Base-by-base conservation (phyloP, 1,139 yeast genomes). In the Pichia cactophila region DNA sequence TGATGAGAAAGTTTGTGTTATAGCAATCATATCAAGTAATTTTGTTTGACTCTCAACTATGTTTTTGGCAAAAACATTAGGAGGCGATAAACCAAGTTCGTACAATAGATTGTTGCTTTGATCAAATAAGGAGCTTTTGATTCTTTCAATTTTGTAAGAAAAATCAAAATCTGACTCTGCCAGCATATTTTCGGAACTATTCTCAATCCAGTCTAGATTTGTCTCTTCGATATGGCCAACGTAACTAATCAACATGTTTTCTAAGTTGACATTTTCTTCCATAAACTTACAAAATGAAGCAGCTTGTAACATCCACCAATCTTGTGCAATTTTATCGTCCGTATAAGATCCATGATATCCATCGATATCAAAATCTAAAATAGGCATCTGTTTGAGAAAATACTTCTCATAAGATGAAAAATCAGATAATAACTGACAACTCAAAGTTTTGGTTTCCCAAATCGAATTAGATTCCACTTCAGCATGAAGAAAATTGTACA, bases 401-500 rank as follows among this genome's bases (percentile, higher is more conserved):
- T 75, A 74, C 26, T 68, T 61, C 0, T 66, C 64, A 5, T 69
- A 40, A 0, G 45, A 42, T 0, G 54, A 47, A 26, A 72, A 53
- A 49, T 73, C 64, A 11, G 59, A 56, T 50, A 75, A 72, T 44
- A 81, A 55, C 0, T 55, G 48, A 41, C 66, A 65, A 2, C 78
- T 67, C 36, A 72, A 58, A 1, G 59, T 59, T 0, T 76, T 65
- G 12, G 73, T 69, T 53, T 77, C 82, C n/a, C 72, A 72, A 68
- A 73, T 69, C 1, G 77, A 66, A 1, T 72, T 61, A 4, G 54
- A 54, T 3, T 56, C 58, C 0, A 54, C 50, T 36, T 70, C 74
- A 46, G 69, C 62, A 50, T 76, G 69, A 7, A 74, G 56, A 55
- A 70, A 80, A 47, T 70, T 72, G 42, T 75, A 59, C 33, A 73